Percentiles rank a stretch among this genome's conserved stretches.
Conservation (phyloP, 2,329 filamentous ascomycete species). For the Verticillium isaacii region DNA sequence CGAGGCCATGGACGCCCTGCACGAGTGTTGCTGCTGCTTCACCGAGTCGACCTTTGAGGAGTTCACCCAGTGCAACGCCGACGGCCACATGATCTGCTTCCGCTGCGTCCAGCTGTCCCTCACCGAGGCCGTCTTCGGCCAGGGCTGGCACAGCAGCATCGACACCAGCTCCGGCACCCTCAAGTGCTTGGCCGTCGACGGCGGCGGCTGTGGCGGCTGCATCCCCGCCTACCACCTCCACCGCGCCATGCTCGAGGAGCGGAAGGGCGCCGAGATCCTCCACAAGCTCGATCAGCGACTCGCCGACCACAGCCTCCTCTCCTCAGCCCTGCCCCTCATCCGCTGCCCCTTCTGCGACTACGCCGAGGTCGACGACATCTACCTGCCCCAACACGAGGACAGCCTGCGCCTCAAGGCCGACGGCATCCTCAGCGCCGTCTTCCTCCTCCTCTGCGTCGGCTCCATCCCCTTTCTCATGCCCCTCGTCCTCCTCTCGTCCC, state of each 20-base stretch:
- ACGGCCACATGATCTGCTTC: constrained; percentile 73
- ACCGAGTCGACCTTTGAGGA: constrained; percentile 67
- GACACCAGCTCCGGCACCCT: constrained; percentile 68
- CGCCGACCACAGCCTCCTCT: constrained; percentile 69
- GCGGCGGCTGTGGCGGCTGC: constrained; percentile 67
- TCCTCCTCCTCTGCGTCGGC: constrained; percentile 48
- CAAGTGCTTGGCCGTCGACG: constrained; percentile 73
- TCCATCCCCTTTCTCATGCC: constrained; percentile 53
- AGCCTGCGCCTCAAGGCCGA: constrained; percentile 53
- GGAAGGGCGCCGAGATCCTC: constrained; percentile 66
- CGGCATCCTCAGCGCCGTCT: constrained; percentile 39
- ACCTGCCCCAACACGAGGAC: constrained; percentile 52
- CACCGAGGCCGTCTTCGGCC: constrained; percentile 86
- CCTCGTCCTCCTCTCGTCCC: constrained; percentile 42
- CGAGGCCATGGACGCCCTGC: constrained; percentile 47
- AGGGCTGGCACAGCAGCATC: constrained; percentile 82
- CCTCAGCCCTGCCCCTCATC: constrained; percentile 69
- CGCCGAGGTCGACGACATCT: constrained; percentile 78
- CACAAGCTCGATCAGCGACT: constrained; percentile 74
- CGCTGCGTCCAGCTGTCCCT: constrained; percentile 77
- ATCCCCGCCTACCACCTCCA: constrained; percentile 66
- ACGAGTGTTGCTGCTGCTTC: constrained; percentile 79
- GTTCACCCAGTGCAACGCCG: constrained; percentile 63
- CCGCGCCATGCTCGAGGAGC: constrained; percentile 66
- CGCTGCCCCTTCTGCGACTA: constrained; percentile 90